Percentiles rank a stretch among this genome's conserved stretches.
These are phyloP conservation scores for Acer campestre DNA, from an alignment of 345 rosid genomes.

Conservation along the genomic window DNA sequence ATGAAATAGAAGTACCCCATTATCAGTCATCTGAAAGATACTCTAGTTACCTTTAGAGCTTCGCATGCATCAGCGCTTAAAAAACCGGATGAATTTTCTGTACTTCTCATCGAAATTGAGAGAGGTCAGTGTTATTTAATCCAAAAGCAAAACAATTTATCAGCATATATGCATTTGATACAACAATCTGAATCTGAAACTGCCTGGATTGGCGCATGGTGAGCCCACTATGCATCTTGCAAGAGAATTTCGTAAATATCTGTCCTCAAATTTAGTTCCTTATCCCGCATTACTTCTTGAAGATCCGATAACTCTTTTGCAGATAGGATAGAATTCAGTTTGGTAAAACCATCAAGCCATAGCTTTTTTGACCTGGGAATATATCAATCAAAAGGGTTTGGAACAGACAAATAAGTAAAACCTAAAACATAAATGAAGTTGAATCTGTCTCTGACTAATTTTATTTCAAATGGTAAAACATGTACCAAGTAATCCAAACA, in stretches of 20 bases:
- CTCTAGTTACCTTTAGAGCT: neutral
- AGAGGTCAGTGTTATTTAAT: neutral
- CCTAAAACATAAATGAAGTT: neutral
- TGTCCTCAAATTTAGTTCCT: conserved; percentile 90
- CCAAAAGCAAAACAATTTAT: neutral
- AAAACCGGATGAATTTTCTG: neutral
- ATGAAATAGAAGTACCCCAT: neutral
- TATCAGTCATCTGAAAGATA: neutral
- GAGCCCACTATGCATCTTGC: conserved; percentile 47
- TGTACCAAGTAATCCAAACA: neutral
- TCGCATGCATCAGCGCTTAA: neutral
- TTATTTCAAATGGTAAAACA: neutral
- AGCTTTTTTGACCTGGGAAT: conserved; percentile 76
- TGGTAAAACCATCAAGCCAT: conserved; percentile 91
- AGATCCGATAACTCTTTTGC: conserved; percentile 89
- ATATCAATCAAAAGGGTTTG: neutral
- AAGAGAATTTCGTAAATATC: conserved; percentile 93
- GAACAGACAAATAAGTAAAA: neutral
- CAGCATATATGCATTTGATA: neutral
- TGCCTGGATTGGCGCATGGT: neutral
- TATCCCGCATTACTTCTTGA: conserved; percentile 97
- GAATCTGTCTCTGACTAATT: neutral
- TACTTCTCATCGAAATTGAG: neutral
- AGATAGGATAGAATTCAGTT: conserved; percentile 57
- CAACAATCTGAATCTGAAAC: neutral